phyloP scores from a whole-genome alignment of 2,329 filamentous ascomycete genomes.

The Whalleya microplaca region DNA sequence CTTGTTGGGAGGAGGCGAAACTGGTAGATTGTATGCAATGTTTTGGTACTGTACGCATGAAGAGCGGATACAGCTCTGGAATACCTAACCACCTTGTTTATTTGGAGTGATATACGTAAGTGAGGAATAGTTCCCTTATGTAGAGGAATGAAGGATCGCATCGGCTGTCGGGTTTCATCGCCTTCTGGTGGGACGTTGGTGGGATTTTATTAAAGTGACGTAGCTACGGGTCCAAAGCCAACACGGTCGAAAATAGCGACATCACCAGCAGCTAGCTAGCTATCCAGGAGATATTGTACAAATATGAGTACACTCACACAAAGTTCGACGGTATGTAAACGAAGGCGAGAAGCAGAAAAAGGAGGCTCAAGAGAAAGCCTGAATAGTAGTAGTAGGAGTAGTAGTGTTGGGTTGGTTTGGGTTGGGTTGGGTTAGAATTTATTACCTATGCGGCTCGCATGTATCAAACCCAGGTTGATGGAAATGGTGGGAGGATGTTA shows the following conservation, averaged over 20 bases:
- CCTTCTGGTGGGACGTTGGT: constrained; percentile 1
- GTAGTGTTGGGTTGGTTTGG: too few species aligned
- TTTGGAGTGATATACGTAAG: constrained; percentile 7
- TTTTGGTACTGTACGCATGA: not conserved
- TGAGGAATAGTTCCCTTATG: not conserved
- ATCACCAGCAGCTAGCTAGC: not conserved
- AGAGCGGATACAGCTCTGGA: not conserved
- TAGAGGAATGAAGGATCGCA: constrained; percentile 11
- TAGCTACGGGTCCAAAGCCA: constrained; percentile 17
- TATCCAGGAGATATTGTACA: too few species aligned
- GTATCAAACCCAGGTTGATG: not conserved
- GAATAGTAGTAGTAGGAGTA: too few species aligned
- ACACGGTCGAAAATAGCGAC: constrained; percentile 7
- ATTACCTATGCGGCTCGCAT: not conserved
- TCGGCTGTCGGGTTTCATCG: not conserved
- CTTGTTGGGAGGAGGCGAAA: not conserved
- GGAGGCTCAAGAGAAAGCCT: not conserved
- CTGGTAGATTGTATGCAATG: not conserved
- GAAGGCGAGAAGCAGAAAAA: not conserved
- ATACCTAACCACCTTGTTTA: not conserved
- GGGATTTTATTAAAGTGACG: constrained; percentile 18
- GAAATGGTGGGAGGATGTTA: not conserved
- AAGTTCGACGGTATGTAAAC: not conserved
- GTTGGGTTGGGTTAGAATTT: not conserved
- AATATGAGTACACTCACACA: too few species aligned